phyloP scores from a whole-genome alignment of 1,284 basidiomycete species.

The Rhodotorula glutinis region DNA sequence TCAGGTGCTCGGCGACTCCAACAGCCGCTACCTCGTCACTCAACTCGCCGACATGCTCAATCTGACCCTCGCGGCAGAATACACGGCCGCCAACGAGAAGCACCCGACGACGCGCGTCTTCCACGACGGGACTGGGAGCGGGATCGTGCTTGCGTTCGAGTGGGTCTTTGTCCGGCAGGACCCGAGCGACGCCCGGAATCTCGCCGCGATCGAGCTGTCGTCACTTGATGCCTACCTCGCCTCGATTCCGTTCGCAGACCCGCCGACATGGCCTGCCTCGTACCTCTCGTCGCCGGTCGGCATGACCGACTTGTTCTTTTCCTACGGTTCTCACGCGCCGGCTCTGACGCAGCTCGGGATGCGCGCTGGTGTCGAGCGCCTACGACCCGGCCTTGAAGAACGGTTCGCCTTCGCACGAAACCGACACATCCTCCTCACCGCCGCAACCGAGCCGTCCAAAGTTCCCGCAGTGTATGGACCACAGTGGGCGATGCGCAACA shows the following conservation, averaged over 20 bases:
- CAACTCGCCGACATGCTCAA: neutral
- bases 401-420: neutral
- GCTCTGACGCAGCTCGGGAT: neutral
- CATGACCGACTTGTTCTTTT: neutral
- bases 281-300: neutral
- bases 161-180: neutral
- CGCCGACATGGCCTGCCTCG: neutral
- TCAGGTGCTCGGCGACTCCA: neutral
- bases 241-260: neutral
- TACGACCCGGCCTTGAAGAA: neutral
- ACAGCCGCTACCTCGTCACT: neutral
- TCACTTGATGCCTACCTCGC: neutral
- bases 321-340: neutral
- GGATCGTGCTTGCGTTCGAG: neutral
- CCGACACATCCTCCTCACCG: neutral
- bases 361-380: neutral
- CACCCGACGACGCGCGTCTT: neutral
- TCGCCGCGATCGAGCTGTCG: neutral
- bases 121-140: neutral
- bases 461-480: neutral
- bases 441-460: constrained; percentile 1
- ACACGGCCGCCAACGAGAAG: neutral
- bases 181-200: neutral
- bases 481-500: constrained; percentile 3
- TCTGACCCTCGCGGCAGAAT: neutral